Base-by-base conservation (phyloP, 1,284 basidiomycete species). In the Ceratobasidium sp. region DNA sequence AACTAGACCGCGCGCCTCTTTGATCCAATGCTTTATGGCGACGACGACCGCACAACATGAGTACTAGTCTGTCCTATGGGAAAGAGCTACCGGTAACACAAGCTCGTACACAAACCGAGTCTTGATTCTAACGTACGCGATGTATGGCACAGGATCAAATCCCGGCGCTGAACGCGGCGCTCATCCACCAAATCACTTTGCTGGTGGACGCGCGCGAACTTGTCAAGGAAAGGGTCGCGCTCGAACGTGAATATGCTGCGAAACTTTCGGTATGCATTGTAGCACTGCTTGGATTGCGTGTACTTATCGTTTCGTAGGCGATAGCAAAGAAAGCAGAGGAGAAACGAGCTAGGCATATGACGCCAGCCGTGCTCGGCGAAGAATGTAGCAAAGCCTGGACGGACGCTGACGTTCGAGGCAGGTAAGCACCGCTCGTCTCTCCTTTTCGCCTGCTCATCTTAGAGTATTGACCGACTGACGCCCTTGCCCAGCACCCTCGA, bases 201-300 rank as follows among this genome's bases (percentile, higher is more conserved):
- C 56, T 71, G 3, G 87, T 91, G 70, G 69, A 71, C 43, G 69
- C 37, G 19, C 89, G 92, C 70, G 92, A 94, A 64, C 81, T 94
- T 64, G 90, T 93, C 81, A 86, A 86, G 70, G 91, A 91, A 73
- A 87, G 90, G 56, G 89, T 85, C 19, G 86, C 85, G 15, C 84
- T 95, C 15, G 93, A 95, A 82, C 89, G 90, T 69, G 92, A 95
- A 81, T 94, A 93, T 81, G 91, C 92, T 0, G 81, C 84, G 22
- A 94, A 92, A 81, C 85, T 94, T 22, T 59, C 56, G 19, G 69
- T 71, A 62, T 1, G 37, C 3, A 0, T n/a, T 29, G 29, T 17
- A 6, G 1, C 44, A 37, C 11, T 8, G 4, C 40, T 22, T 15
- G 6, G 4, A 8, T n/a, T 8, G 8, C 29, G 22, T 13, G 67